phyloP scores from a whole-genome alignment of 202 grass and related monocot species.

The Dendrocalamus latiflorus region DNA sequence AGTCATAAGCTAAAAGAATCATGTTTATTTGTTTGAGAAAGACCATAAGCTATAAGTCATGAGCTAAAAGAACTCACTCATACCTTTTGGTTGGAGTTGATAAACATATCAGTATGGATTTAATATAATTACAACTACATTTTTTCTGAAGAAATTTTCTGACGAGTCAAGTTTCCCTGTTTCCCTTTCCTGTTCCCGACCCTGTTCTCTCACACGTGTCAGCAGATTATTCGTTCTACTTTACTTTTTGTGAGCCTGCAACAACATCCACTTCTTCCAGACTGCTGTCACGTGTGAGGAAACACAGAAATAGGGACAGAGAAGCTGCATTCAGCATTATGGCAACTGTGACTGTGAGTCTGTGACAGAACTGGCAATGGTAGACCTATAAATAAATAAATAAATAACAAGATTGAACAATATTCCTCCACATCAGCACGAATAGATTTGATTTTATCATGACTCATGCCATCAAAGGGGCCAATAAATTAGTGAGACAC shows the following conservation, averaged over 20 bases:
- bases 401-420: constrained; percentile 2
- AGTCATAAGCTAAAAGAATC: too few relatives aligned
- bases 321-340: not conserved
- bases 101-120: not conserved
- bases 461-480: constrained; percentile 15
- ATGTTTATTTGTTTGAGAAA: too few relatives aligned
- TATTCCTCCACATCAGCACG: constrained; percentile 31
- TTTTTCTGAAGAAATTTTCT: not conserved
- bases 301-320: too few relatives aligned
- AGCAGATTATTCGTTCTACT: too few relatives aligned
- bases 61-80: too few relatives aligned
- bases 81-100: not conserved
- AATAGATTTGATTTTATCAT: constrained; percentile 47
- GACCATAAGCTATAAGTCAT: too few relatives aligned
- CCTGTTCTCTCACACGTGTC: too few relatives aligned
- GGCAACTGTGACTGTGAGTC: not conserved
- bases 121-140: not conserved
- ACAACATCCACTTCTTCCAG: too few relatives aligned
- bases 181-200: too few relatives aligned
- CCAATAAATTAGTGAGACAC: constrained; percentile 6
- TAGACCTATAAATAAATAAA: not conserved
- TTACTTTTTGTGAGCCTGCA: too few relatives aligned
- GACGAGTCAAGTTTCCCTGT: not conserved
- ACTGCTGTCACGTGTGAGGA: too few relatives aligned
- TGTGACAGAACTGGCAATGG: not conserved